Evolutionary conservation across 2,329 filamentous ascomycete genomes (phyloP).

Genomic region (Aspergillus uvarum): DNA sequence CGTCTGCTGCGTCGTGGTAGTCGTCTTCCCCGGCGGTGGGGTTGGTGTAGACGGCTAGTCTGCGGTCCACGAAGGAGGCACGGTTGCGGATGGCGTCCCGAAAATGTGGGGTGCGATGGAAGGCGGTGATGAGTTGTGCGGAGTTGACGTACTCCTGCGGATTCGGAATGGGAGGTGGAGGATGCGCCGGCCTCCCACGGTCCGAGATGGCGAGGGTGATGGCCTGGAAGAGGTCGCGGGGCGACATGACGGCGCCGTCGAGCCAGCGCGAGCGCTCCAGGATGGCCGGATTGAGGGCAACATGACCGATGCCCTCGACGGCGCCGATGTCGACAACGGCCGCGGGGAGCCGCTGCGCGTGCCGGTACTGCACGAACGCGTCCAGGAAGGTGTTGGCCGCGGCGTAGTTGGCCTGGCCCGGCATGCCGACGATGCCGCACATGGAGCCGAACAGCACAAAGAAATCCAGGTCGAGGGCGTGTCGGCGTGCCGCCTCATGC

Average conservation of each 20-base stretch:
- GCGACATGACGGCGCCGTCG: background rate
- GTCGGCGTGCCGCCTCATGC: background rate
- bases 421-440: background rate
- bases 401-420: background rate
- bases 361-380: constrained; percentile 3
- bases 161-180: no score
- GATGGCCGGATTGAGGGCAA: background rate
- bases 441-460: background rate
- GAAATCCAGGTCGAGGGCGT: background rate
- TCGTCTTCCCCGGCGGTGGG: no score
- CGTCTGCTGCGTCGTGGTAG: no score
- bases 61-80: no score
- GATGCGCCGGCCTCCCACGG: no score
- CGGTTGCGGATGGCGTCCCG: no score
- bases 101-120: no score
- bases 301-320: background rate
- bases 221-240: no score
- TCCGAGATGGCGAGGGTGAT: no score
- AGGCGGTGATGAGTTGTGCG: no score
- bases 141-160: no score
- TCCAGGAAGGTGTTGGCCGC: background rate
- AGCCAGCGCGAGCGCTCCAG: background rate
- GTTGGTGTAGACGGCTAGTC: no score
- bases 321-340: background rate
- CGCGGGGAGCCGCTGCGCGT: background rate